Base-by-base conservation (phyloP, 805 yeast species). In the Kodamaea restingae region DNA sequence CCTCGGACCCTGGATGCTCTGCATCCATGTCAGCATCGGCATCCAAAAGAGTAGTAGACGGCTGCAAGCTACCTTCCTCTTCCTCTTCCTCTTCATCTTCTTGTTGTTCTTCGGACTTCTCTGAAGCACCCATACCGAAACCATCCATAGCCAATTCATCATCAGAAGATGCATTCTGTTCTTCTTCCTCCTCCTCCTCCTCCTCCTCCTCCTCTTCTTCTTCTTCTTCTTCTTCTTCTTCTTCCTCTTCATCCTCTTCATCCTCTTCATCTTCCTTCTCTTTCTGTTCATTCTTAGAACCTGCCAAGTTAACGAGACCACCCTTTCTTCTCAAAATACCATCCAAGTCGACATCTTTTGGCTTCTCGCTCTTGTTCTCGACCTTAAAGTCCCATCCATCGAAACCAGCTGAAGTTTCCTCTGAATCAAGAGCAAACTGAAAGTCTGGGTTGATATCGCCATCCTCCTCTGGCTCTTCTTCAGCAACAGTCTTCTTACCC, bases 361-460 rank as follows among this genome's bases (percentile, higher is more conserved):
- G 56, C n/a, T 42, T 54, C 4, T 52, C 53, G n/a, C 48, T 42
- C 14, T 45, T 51, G 21, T n/a, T 30, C 27, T 74, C 78, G 39
- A 76, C 78, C 29, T 72, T 76, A 55, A 88, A 87, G 50, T 88
- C 88, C 96, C 97, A 88, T 4, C 95, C 96, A 41, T 76, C 78
- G 38, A 81, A 79, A 3, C 65, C 65, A 3, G 70, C 46, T 8
- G 65, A 53, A 12, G 64, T 58, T 22, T 71, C 81, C 18, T 71
- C 76, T 7, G 77, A 86, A 18, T 78, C 91, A 8, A 80, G 48
- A 15, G 79, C 74, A 55, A 90, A 90, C 14, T 72, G 61, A 55
- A 93, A 88, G 24, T 78, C 81, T 4, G 90, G 88, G 49, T 87
- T 81, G 33, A 88, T 57, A 41, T 76, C 88, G 15, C 56, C 58